Conservation (phyloP, 2,329 filamentous ascomycete species). For the Dothideomycetes sp. region DNA sequence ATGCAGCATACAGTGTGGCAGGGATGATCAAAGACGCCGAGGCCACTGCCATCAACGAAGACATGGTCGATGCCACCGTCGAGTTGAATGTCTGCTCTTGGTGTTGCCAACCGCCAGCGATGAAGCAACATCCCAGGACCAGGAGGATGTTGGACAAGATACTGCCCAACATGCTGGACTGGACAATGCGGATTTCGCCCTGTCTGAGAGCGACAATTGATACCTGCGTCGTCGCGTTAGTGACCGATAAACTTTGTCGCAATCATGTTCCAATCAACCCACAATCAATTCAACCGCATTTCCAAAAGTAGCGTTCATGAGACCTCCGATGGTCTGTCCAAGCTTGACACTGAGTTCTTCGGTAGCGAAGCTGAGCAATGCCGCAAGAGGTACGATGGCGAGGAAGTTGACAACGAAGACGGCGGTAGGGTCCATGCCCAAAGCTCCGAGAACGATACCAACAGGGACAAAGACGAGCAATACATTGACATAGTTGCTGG, state of each 20-base stretch:
- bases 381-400: constrained; percentile 82
- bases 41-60: constrained; percentile 49
- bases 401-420: constrained; percentile 90
- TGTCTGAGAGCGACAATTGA: constrained; percentile 83
- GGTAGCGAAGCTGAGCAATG: constrained; percentile 77
- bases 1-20: constrained; percentile 42
- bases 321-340: constrained; percentile 77
- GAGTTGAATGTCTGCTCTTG: constrained; percentile 52
- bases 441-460: constrained; percentile 57
- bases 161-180: constrained; percentile 92
- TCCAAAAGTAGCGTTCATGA: constrained; percentile 87
- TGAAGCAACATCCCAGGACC: constrained; percentile 49
- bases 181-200: constrained; percentile 88
- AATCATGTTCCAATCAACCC: constrained; percentile 22
- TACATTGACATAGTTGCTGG: constrained; percentile 55
- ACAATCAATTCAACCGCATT: constrained; percentile 43
- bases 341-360: constrained; percentile 74
- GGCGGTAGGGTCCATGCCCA: constrained; percentile 55
- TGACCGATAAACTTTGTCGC: not conserved
- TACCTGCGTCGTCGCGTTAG: constrained; percentile 47
- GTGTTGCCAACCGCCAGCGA: constrained; percentile 38
- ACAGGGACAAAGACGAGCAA: constrained; percentile 65
- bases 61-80: constrained; percentile 70
- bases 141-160: constrained; percentile 91
- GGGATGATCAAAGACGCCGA: constrained; percentile 46